Evolutionary conservation across 73 alveolate species (phyloP), one percentile per base, ranked within the genome.

Genomic region (Paramecium caudatum): DNA sequence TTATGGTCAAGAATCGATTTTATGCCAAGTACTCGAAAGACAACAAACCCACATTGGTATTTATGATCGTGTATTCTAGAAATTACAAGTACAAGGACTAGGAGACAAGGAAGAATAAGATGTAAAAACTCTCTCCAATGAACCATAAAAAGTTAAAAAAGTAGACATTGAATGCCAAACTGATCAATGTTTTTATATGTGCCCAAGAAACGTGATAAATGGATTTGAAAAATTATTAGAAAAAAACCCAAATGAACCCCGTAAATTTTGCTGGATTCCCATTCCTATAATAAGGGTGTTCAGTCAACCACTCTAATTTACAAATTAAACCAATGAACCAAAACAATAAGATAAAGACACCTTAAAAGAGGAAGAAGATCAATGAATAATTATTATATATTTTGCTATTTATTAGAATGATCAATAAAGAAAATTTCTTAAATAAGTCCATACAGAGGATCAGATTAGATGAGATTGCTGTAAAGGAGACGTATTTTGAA

Each of bases 391-490:
- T n/a, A n/a, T n/a, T n/a, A n/a, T n/a, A n/a, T n/a, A n/a, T n/a
- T n/a, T n/a, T n/a, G n/a, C n/a, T n/a, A n/a, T n/a, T n/a, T n/a
- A n/a, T 55, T 23, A 55, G 80, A 55, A 55, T 55, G 80, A 55
- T 55, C 9, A 55, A 55, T 55, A 55, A 55, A 25, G 80, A 55
- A 55, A 55, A 55, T 55, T 55, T 55, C 45, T 55, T 68, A 68
- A 37, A 68, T 32, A 68, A 68, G 15, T 47, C 84, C 8, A 32
- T 68, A 9, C 37, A 68, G 12, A 68, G 50, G 34, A 68, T 68
- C 12, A 68, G 84, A 68, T 10, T 68, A 27, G 84, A 68, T 68
- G 84, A 68, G 34, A 68, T 68, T 15, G 19, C 84, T 5, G 84
- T 37, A n/a, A 68, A 68, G 34, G 84, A 68, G 34, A 68, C 84